Evolutionary conservation across 495 filamentous ascomycete genomes (phyloP).

Genomic region (Penicillium pulvis): DNA sequence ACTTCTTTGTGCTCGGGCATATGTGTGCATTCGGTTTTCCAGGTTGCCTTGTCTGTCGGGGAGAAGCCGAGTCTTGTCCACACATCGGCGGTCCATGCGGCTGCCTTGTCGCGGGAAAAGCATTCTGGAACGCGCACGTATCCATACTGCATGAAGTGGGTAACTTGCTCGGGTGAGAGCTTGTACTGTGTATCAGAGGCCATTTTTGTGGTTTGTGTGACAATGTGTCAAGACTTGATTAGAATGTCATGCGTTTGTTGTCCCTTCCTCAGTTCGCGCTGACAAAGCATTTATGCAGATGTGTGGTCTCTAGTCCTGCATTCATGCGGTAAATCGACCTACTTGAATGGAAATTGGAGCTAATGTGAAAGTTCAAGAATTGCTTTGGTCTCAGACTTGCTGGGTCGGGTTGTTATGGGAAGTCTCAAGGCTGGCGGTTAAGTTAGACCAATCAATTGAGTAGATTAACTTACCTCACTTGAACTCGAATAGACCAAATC

Average conservation of each 20-base stretch:
- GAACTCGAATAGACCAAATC: no score
- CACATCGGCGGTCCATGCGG: constrained; percentile 55
- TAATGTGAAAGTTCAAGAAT: neutral
- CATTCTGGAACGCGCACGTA: constrained; percentile 61
- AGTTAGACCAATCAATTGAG: no score
- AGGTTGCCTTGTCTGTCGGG: constrained; percentile 67
- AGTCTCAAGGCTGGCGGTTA: no score
- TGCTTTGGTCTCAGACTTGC: neutral
- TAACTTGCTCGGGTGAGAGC: constrained; percentile 62
- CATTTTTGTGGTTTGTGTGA: neutral
- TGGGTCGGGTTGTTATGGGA: no score
- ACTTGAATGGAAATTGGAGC: neutral
- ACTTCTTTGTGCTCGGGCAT: constrained; percentile 63
- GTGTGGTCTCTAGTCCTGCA: neutral
- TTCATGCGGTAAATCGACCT: neutral
- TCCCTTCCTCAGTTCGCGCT: neutral
- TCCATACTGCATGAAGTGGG: constrained; percentile 67
- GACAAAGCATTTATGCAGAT: constrained; percentile 1
- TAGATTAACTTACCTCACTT: no score
- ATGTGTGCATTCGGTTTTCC: constrained; percentile 61
- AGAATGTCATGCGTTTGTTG: neutral
- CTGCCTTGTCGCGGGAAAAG: constrained; percentile 65
- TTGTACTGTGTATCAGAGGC: constrained; percentile 10
- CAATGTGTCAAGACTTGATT: neutral
- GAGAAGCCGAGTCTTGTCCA: constrained; percentile 72